Conservation (phyloP, 179 eudicot genomes). For the Pouteria campechiana region DNA sequence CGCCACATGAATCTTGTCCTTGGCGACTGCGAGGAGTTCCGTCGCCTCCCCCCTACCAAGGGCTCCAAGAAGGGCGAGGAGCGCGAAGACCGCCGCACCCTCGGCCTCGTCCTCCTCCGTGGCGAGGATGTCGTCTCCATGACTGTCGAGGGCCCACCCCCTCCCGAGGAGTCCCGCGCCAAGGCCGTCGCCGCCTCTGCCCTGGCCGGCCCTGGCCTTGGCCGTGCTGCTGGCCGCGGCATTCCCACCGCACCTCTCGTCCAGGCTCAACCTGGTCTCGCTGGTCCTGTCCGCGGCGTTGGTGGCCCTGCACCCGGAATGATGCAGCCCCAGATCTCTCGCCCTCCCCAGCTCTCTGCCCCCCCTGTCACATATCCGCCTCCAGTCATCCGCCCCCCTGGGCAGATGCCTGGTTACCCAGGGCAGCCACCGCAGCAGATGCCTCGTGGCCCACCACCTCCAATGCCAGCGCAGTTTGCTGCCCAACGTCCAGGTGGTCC, state of each 20-base stretch:
- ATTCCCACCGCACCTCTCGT: slow-evolving; percentile 43
- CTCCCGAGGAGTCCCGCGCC: slow-evolving; percentile 73
- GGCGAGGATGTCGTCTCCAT: slow-evolving; percentile 81
- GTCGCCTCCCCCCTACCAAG: slow-evolving; percentile 59
- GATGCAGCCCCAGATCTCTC: slow-evolving; percentile 96
- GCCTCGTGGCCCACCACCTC: slow-evolving; percentile 28
- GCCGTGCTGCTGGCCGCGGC: slow-evolving; percentile 83
- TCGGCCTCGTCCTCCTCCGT: slow-evolving; percentile 69
- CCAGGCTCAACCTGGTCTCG: slow-evolving; percentile 76
- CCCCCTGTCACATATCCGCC: slow-evolving; percentile 38
- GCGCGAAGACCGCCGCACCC: slow-evolving; percentile 70
- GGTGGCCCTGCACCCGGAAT: slow-evolving; percentile 91
- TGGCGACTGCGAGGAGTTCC: slow-evolving; percentile 86
- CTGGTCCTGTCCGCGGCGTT: slow-evolving; percentile 84
- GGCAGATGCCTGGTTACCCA: slow-evolving; percentile 32
- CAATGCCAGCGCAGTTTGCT: slow-evolving; percentile 39
- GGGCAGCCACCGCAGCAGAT: slow-evolving; percentile 11
- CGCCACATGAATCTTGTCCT: slow-evolving; percentile 91
- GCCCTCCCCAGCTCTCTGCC: slow-evolving; percentile 48
- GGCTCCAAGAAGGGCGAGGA: slow-evolving; percentile 47
- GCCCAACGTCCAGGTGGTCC: slow-evolving; percentile 32
- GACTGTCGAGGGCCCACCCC: slow-evolving; percentile 93
- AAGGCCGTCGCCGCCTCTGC: slow-evolving; percentile 35
- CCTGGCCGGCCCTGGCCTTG: slow-evolving; percentile 55
- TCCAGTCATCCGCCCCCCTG: slow-evolving; percentile 60